Percentiles rank a stretch among this genome's conserved stretches.
Conservation (phyloP, 202 grass and related monocot species). For the Eragrostis tef region DNA sequence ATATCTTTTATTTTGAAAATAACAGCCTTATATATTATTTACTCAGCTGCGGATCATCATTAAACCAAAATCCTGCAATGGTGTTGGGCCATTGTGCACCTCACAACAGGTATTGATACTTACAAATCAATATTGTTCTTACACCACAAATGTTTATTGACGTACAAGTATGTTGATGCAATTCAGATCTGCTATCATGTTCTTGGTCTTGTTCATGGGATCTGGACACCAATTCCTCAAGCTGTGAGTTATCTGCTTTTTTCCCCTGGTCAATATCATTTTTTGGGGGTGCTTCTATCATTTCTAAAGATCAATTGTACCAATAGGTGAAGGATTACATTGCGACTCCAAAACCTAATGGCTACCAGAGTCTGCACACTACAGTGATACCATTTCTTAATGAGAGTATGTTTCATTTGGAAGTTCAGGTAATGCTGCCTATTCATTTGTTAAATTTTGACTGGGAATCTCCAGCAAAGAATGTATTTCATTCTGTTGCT, state of each 20-base stretch:
- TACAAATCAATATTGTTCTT: conserved; percentile 44
- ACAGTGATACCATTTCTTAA: conserved; percentile 98
- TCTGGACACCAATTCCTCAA: conserved; percentile 96
- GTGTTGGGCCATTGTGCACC: conserved; percentile 83
- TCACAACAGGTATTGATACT: conserved; percentile 72
- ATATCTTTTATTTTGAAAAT: conserved; percentile 45
- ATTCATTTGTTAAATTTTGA: conserved; percentile 39
- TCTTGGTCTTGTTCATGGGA: conserved; percentile 96
- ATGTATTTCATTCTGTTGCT: conserved; percentile 35
- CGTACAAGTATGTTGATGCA: conserved; percentile 44
- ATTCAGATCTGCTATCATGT: conserved; percentile 97
- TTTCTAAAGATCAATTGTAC: conserved; percentile 37
- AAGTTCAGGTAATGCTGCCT: conserved; percentile 80
- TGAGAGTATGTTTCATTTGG: conserved; percentile 96
- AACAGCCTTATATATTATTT: conserved; percentile 43
- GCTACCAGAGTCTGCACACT: conserved; percentile 94
- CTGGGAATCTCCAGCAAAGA: conserved; percentile 26
- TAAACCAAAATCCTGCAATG: conserved; percentile 85
- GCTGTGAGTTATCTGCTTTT: conserved; percentile 71
- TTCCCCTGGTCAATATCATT: conserved; percentile 10
- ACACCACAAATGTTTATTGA: conserved; percentile 45
- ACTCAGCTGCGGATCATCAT: conserved; percentile 85
- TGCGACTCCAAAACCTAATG: conserved; percentile 99
- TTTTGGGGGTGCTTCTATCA: neutral
- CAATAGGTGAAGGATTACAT: conserved; percentile 95